Conservation (phyloP, 78 protist genomes). For the slime mould (Dictyostelium discoideum) region dicty_2.7 NC_007088.5:3486501-3487000, state of each 20-base stretch:
- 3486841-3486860: neutral
- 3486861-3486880: neutral
- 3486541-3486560: conserved; percentile 32
- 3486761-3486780: conserved; percentile 14
- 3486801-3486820: neutral
- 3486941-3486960: neutral
- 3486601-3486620: neutral
- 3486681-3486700: neutral
- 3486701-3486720: conserved; percentile 26
- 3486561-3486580: neutral
- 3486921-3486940: neutral
- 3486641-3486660: neutral
- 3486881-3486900: neutral
- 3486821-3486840: neutral
- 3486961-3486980: neutral
- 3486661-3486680: neutral
- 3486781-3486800: conserved; percentile 68
- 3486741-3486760: conserved; percentile 15
- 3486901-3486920: neutral
- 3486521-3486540: conserved; percentile 50
- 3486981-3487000: neutral
- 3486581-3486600: conserved; percentile 18
- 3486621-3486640: neutral
- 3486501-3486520: conserved; percentile 27
- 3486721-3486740: conserved; percentile 36